Evolutionary conservation across 1,284 basidiomycete species (phyloP), one percentile per base, ranked within the genome.

Genomic region (Hymenochaete sp.): DNA sequence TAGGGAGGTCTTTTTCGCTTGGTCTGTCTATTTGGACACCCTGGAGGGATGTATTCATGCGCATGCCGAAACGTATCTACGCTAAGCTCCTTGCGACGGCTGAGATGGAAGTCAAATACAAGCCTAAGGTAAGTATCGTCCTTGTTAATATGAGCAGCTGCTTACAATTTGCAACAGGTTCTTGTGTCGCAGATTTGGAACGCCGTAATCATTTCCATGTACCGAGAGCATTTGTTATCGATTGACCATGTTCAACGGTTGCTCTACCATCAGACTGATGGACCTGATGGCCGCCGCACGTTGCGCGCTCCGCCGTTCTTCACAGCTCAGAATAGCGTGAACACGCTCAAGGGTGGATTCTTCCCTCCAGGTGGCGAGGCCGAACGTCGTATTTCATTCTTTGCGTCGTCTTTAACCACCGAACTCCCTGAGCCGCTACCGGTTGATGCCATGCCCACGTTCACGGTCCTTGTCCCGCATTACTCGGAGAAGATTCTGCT

Each of bases 111-210:
- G 81, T 93, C 62, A 93, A 93, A 64, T 97, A 96, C 68, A 96
- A 96, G 67, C 93, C 93, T 47, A 97, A 97, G 74, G 78, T 77
- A 52, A 44, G 65, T 36, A 14, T 26, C 39, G 6, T 36, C 35
- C 43, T 38, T 28, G 11, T n/a, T 32, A n/a, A 25, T 35, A 13
- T 14, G 21, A n/a, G 11, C n/a, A 45, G n/a, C 35, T 21, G 38
- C 43, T 48, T 26, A 50, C 40, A 19, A 7, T 48, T 36, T 8
- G 21, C 5, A 41, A 19, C 7, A 78, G 76, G 93, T 97, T 41
- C 77, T 97, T 26, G 93, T 97, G 24, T 96, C 92, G 13, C 93
- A 97, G 68, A 84, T 97, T 39, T 97, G 93, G 93, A 97, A 97
- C 63, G 93, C 93, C 39, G 73, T 97, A 66, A 93, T 97, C 64